Evolutionary conservation across 1,284 basidiomycete species (phyloP).

Genomic region (Moniliophthora roreri): DNA sequence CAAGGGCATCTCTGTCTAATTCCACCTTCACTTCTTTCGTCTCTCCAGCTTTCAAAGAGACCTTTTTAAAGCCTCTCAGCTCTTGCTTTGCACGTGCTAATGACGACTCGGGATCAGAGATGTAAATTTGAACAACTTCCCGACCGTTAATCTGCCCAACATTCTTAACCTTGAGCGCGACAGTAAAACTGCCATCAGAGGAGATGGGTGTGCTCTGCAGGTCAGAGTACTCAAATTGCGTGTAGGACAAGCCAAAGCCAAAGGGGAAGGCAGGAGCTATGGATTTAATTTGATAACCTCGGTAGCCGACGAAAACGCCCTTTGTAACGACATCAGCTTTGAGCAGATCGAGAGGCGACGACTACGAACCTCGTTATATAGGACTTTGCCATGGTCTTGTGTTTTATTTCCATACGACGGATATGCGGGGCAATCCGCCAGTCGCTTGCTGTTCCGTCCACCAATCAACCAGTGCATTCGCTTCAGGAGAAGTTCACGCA

Average conservation of each 20-base stretch:
- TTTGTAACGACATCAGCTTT: constrained; percentile 10
- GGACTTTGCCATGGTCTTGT: constrained; percentile 37
- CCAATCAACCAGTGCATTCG: not conserved
- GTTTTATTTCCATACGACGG: constrained; percentile 39
- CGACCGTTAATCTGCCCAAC: constrained; percentile 36
- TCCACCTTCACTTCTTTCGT: constrained; percentile 33
- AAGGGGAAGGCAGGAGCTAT: constrained; percentile 48
- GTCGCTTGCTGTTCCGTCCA: constrained; percentile 28
- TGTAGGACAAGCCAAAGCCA: constrained; percentile 52
- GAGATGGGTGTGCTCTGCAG: constrained; percentile 30
- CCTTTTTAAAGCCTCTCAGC: constrained; percentile 47
- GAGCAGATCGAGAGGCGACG: not conserved
- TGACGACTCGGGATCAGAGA: constrained; percentile 34
- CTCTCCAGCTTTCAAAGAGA: constrained; percentile 40
- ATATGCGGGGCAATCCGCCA: constrained; percentile 43
- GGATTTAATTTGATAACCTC: constrained; percentile 37
- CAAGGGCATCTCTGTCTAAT: constrained; percentile 41
- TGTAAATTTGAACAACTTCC: constrained; percentile 45
- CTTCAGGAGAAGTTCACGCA: constrained; percentile 20
- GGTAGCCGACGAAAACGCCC: constrained; percentile 45
- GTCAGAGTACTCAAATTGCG: constrained; percentile 43
- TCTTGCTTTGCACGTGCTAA: constrained; percentile 39
- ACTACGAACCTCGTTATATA: constrained; percentile 38
- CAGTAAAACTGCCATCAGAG: constrained; percentile 32
- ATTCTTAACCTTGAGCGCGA: constrained; percentile 42